phyloP scores from a whole-genome alignment of 2,329 filamentous ascomycete genomes.

The Raffaelea albimanens region DNA sequence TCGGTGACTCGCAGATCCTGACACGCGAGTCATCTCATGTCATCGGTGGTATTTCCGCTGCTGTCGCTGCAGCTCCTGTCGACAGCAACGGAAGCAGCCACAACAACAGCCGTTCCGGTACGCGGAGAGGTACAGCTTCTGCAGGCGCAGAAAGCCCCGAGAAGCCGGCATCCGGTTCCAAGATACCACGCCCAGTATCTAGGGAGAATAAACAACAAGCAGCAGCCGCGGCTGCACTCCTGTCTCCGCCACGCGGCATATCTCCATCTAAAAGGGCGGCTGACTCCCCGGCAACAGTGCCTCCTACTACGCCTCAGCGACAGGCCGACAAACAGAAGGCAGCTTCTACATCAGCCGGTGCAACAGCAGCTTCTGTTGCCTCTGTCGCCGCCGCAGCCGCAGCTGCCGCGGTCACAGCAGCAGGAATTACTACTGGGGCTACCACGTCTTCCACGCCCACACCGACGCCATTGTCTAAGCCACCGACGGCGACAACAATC shows the following conservation, averaged over 20 bases:
- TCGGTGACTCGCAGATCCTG: conserved; percentile 28
- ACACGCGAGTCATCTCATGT: conserved; percentile 36
- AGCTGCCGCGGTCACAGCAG: not conserved
- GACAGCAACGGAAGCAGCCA: too few relatives aligned
- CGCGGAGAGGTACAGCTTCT: too few relatives aligned
- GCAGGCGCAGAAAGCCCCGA: too few relatives aligned
- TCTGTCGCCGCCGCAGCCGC: not conserved
- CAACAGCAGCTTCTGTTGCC: not conserved
- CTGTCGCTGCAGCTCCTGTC: too few relatives aligned
- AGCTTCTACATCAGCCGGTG: not conserved
- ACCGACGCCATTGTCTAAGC: conserved; percentile 1
- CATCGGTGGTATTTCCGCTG: not conserved
- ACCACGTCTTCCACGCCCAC: not conserved
- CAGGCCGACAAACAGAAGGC: not conserved
- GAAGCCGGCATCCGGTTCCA: not conserved
- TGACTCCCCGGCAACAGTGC: too few relatives aligned
- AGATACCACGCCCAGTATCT: too few relatives aligned
- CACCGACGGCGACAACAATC: conserved; percentile 10
- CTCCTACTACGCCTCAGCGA: too few relatives aligned
- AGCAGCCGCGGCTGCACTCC: too few relatives aligned
- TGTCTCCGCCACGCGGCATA: too few relatives aligned
- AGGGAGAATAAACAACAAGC: too few relatives aligned
- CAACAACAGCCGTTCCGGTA: too few relatives aligned
- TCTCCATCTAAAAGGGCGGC: too few relatives aligned
- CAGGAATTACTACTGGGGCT: not conserved